Evolutionary conservation across 2,329 filamentous ascomycete genomes (phyloP), one percentile per base, ranked within the genome.

Genomic region (Microascus cirrosus): DNA sequence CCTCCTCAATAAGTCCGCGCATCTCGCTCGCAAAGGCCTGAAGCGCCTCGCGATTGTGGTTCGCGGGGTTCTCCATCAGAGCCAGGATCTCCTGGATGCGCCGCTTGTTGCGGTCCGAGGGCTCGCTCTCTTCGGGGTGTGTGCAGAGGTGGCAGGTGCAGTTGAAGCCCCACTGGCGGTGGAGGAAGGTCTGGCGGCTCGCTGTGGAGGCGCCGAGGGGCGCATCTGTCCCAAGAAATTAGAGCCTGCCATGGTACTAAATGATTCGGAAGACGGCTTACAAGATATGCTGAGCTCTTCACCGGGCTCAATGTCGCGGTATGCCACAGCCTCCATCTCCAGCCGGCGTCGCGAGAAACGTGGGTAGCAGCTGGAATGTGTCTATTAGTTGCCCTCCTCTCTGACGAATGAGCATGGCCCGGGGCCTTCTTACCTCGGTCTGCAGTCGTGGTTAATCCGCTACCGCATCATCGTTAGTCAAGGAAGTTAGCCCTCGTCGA

Each of bases 251-350:
- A 53, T 22, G 36, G 11, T 5, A 5, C 2, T 20, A 10, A 2
- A 13, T 28, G 50, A 32, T 20, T 13, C n/a, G 55, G 22, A 57
- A 15, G 18, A 22, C 24, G 45, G 51, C 56, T 45, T 45, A 67
- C 67, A 69, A 61, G 62, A 68, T 45, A 70, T 62, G 12, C 59
- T 54, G n/a, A 70, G 65, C 54, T 69, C 68, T 8, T 68, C 64
- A 3, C 67, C 67, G 0, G 62, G 59, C 51, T 64, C 56, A n/a
- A 69, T 68, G 8, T 63, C 61, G 0, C 60, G 63, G 28, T 64
- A 63, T 1, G 67, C 62, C 11, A 66, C 60, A 18, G 66, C 62
- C 35, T 66, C 66, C 59, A 66, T 64, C 0, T 62, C 60, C 18
- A 67, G 50, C 15, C 62, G 56, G 2, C 56, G 57, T 12, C 60